A percentile compares a stretch with the other conserved stretches of the same genome.
Conservation (phyloP, 192 early-diverging fungal genomes). For the Coemansia sp. region DNA sequence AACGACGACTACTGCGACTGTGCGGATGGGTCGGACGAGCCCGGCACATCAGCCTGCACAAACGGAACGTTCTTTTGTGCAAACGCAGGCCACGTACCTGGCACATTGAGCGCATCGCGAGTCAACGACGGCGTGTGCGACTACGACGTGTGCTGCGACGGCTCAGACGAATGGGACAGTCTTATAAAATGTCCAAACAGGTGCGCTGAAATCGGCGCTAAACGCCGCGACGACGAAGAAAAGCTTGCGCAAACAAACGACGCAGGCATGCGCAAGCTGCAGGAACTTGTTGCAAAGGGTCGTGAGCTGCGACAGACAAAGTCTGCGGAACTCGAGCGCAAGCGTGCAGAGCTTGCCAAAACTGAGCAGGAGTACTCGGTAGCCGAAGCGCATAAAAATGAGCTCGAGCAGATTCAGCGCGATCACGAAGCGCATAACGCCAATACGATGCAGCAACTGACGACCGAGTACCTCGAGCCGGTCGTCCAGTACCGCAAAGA, state of each 20-base stretch:
- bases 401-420: conserved; percentile 27
- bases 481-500: conserved; percentile 23
- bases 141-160: conserved; percentile 87
- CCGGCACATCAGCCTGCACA: conserved; percentile 90
- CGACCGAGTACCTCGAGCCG: conserved; percentile 23
- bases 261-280: conserved; percentile 18
- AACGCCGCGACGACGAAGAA: conserved; percentile 36
- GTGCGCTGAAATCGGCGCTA: conserved; percentile 64
- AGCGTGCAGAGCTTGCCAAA: conserved; percentile 12
- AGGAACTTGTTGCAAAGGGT: conserved; percentile 22
- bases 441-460: conserved; percentile 22
- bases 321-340: conserved; percentile 14
- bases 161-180: conserved; percentile 78
- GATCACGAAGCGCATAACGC: conserved; percentile 1
- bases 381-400: conserved; percentile 31
- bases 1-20: conserved; percentile 99
- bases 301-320: conserved; percentile 21
- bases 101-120: conserved; percentile 61
- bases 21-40: conserved; percentile 90
- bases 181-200: conserved; percentile 63
- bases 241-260: conserved; percentile 20
- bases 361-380: conserved; percentile 14
- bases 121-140: conserved; percentile 98
- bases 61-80: conserved; percentile 78
- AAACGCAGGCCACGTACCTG: conserved; percentile 72